Base-by-base conservation (phyloP, 228 moss, liverwort and hornwort species). In the Sphagnum fallax region DNA sequence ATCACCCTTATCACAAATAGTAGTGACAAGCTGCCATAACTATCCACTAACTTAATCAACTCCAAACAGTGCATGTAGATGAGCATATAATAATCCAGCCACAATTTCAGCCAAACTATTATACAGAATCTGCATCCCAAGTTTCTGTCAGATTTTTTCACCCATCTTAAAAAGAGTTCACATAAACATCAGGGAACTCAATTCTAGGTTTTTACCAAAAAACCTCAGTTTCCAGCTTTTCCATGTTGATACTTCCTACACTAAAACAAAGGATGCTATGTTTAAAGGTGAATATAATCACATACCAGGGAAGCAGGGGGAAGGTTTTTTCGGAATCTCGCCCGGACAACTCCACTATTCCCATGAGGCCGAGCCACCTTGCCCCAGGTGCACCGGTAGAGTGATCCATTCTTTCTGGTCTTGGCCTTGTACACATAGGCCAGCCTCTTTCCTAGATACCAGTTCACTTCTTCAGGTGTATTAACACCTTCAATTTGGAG, bases 351-450 rank as follows among this genome's bases (percentile, higher is more conserved):
- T 63, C 93, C 91, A 51, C 89, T 91, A 80, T 89, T 91, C 13
- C 91, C 91, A 10, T 93, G 93, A 32, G 89, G 70, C 4, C 93
- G 87, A 16, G 87, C 76, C 5, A 93, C 85, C 76, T 93, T 93
- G 53, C 93, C 93, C 93, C 93, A 91, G 6, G 91, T 90, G 64
- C 87, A 87, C 16, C 91, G 90, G 74, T 82, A 93, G 61, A 82
- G 79, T 4, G 89, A 79, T 50, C 90, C 89, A 76, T 95, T 92
- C 78, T 86, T 90, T 78, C 89, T 95, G 10, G 87, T 91, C 82
- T 91, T 93, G 4, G 73, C 93, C 70, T 91, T 93, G 85, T 93
- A 93, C 0, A 93, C 91, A 64, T 93, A 93, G 0, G 93, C 93
- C 60, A 93, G 60, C 65, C 85, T 89, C 83, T 93, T 93, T 13